Percentiles rank a stretch among this genome's conserved stretches.
Conservation (phyloP, 2,329 filamentous ascomycete species). For the Aspergillus brunneoviolaceus region DNA sequence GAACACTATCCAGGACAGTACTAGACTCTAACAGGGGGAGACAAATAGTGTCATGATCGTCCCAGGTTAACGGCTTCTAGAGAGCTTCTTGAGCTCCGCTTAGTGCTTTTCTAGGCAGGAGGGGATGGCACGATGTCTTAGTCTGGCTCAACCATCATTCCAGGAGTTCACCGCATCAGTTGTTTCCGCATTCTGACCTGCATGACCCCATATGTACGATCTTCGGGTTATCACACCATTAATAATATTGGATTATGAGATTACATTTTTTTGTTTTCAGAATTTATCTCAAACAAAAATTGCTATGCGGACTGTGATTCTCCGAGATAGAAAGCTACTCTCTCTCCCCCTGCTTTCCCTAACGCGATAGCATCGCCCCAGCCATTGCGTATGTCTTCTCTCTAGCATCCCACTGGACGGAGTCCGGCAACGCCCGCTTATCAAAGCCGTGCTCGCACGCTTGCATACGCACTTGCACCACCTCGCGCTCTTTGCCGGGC, state of each 20-base stretch:
- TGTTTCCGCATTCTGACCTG: neutral
- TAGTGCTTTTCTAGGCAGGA: constrained; percentile 1
- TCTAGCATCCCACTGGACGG: constrained; percentile 29
- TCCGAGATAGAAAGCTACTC: neutral
- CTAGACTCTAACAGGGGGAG: neutral
- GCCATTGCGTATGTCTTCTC: constrained; percentile 37
- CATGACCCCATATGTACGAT: neutral
- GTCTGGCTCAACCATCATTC: neutral
- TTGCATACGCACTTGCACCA: constrained; percentile 34
- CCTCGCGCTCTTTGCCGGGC: constrained; percentile 19
- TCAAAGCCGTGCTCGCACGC: constrained; percentile 43
- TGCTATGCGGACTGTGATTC: neutral
- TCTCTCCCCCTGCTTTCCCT: neutral
- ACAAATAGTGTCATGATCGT: neutral
- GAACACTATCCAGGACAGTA: neutral
- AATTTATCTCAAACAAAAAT: neutral
- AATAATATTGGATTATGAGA: neutral
- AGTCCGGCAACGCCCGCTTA: constrained; percentile 31
- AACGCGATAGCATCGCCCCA: constrained; percentile 28
- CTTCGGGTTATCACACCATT: no score
- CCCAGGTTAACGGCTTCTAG: neutral
- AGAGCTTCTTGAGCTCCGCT: neutral
- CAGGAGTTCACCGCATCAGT: neutral
- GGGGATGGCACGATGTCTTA: constrained; percentile 3
- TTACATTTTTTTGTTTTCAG: no score